phyloP scores from a whole-genome alignment of 306 rosid genomes.

The Senna siamea region DNA sequence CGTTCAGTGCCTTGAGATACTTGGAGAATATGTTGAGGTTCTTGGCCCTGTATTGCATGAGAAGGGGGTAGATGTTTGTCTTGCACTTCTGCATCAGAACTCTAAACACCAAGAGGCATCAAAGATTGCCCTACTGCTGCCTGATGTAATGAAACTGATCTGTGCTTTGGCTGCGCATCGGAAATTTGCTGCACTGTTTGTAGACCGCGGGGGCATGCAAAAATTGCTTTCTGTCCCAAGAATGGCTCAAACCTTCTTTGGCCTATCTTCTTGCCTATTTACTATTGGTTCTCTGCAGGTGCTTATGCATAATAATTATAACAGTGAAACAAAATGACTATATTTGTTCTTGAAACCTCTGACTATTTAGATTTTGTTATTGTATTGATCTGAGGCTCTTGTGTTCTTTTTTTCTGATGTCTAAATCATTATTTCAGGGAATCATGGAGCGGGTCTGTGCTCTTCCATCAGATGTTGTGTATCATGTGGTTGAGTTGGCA shows the following conservation, averaged over 20 bases:
- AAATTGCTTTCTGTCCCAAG: conserved; percentile 95
- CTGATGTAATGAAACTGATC: conserved; percentile 93
- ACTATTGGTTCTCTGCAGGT: conserved; percentile 98
- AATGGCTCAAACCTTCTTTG: conserved; percentile 76
- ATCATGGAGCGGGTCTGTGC: conserved; percentile 99
- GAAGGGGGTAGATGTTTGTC: conserved; percentile 95
- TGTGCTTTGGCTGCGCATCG: conserved; percentile 98
- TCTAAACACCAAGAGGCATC: conserved; percentile 71
- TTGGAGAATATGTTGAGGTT: conserved; percentile 97
- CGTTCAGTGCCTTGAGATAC: conserved; percentile 91
- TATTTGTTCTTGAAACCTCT: background rate
- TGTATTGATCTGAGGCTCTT: conserved; percentile 26
- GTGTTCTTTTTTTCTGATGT: background rate
- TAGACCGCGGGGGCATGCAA: conserved; percentile 96
- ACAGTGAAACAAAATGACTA: conserved; percentile 7
- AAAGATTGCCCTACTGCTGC: conserved; percentile 70
- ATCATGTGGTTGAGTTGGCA: conserved; percentile 86
- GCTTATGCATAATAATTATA: conserved; percentile 27
- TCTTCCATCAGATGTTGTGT: conserved; percentile 79
- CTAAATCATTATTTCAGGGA: conserved; percentile 56
- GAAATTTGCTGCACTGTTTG: conserved; percentile 94
- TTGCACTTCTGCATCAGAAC: conserved; percentile 78
- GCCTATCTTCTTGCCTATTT: conserved; percentile 91
- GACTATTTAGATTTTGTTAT: background rate
- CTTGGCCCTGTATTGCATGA: conserved; percentile 98